Base-by-base conservation (phyloP, 2,329 filamentous ascomycete species). In the Talaromyces funiculosus region DNA sequence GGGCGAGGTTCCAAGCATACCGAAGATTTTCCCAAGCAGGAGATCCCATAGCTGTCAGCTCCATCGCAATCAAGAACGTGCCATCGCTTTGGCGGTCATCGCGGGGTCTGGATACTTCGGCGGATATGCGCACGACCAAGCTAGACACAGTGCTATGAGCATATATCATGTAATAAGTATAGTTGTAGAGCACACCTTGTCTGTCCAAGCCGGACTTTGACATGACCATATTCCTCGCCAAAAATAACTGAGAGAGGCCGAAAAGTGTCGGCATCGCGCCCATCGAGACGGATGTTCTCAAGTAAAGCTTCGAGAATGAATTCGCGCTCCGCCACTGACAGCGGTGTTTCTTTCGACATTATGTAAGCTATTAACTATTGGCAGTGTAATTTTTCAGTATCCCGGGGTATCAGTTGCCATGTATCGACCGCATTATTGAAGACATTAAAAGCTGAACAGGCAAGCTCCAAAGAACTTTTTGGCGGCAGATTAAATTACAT, bases 41-140 rank as follows among this genome's bases (percentile, higher is more conserved):
- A 51, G 91, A 92, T 29, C 90, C 89, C 87, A 97, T 95, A 53
- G 93, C 91, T 64, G 89, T 91, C 68, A 99, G 85, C 74, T 97
- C 94, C 59, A 92, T 90, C 58, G 87, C 84, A 72, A 97, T 97
- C 67, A 87, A 92, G 80, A 97, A 97, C 74, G 96, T 84, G 73
- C 94, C 94, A 73, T 97, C 94, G 72, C 96, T 96, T 62, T 92
- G 93, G 64, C 93, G 88, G 77, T 97, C 93, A 57, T 88, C 77
- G 71, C 88, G 90, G 45, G 94, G 93, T 40, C 90, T 86, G 10
- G 90, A 89, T 63, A 97, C 90, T 77, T 96, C 90, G 64, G 92
- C 90, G 2, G 92, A 93, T 62, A 96, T 88, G 64, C 90, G 90
- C 60, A 89, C 91, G 63, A 95, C 80, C 61, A 97, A 85, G 69